Conservation (phyloP, 331 rosid species). For the Pyrus hybrid region DNA sequence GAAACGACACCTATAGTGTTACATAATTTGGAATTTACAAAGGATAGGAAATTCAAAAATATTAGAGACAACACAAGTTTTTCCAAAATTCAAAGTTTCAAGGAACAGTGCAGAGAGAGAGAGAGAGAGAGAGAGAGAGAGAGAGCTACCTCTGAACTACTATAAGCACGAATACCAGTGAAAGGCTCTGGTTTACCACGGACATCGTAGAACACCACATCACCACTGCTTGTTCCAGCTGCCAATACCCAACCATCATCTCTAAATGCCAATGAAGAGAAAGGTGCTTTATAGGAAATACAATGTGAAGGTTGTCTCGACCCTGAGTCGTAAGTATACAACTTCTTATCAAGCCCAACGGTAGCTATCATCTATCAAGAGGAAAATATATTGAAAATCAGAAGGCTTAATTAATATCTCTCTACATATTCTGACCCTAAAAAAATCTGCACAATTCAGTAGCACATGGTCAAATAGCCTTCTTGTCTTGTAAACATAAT, state of each 20-base stretch:
- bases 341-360: constrained; percentile 90
- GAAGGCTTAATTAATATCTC: constrained; percentile 2
- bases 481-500: constrained; percentile 1
- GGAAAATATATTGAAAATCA: constrained; percentile 22
- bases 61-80: neutral
- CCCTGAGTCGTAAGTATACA: constrained; percentile 85
- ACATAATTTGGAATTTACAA: neutral
- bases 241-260: constrained; percentile 95
- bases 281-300: constrained; percentile 86
- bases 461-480: constrained; percentile 14
- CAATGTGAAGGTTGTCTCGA: constrained; percentile 75
- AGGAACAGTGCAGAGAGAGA: neutral
- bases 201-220: constrained; percentile 88
- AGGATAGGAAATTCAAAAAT: neutral
- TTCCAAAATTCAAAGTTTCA: neutral
- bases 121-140: neutral
- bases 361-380: constrained; percentile 78
- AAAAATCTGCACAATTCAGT: constrained; percentile 14
- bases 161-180: constrained; percentile 83
- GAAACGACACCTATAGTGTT: neutral
- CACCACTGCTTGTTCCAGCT: constrained; percentile 98
- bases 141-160: constrained; percentile 76
- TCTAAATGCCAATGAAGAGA: constrained; percentile 84
- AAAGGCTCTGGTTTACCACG: constrained; percentile 96
- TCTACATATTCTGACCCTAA: constrained; percentile 5